These are phyloP conservation scores for Sporisorium iseilematis-ciliati DNA, from an alignment of 1,284 basidiomycete species.

Conservation along the genomic window DNA sequence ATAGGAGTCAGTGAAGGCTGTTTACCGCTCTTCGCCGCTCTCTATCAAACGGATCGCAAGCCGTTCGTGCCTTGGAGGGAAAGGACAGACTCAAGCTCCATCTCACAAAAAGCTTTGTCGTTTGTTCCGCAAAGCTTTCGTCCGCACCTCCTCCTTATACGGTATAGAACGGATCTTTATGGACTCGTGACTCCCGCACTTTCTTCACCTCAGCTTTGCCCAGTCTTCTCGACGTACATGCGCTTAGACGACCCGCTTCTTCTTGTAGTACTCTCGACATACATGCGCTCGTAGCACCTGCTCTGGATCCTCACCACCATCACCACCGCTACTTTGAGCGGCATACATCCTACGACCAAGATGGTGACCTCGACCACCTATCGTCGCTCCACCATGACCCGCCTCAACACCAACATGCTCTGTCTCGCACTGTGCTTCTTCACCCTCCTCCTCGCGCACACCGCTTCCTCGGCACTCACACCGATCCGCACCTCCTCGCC, in stretches of 20 bases:
- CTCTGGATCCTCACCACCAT: not conserved
- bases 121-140: not conserved
- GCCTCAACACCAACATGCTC: conserved; percentile 5
- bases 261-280: no score
- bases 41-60: not conserved
- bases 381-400: not conserved
- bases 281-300: not conserved
- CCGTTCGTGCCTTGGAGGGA: not conserved
- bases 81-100: no score
- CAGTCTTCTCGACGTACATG: not conserved
- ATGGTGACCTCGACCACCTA: not conserved
- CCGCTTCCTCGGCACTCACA: conserved; percentile 6
- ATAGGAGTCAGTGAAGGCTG: not conserved
- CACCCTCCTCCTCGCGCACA: not conserved
- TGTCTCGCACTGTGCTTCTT: conserved; percentile 25
- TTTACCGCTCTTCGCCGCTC: not conserved
- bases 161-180: no score
- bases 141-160: not conserved
- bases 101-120: not conserved
- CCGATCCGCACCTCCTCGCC: not conserved
- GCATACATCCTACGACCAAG: not conserved
- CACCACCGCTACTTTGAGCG: not conserved
- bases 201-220: no score
- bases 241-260: no score
- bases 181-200: no score